Conservation (phyloP, 1,139 yeast species). For the Hyphopichia fennica region DNA sequence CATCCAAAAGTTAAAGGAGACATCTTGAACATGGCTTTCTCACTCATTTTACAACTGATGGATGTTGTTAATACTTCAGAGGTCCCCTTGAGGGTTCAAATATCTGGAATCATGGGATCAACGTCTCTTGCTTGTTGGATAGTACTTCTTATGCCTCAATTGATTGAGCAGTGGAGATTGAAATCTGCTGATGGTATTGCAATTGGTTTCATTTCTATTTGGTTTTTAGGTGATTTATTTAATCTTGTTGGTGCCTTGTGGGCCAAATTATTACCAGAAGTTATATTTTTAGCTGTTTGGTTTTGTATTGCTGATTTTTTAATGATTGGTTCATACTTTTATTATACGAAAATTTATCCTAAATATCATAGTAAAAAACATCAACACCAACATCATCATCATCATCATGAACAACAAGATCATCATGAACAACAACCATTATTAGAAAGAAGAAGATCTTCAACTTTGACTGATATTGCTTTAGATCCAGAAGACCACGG, state of each 20-base stretch:
- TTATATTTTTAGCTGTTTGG: conserved; percentile 70
- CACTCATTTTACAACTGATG: not conserved
- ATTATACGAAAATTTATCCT: conserved; percentile 49
- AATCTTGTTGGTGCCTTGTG: conserved; percentile 69
- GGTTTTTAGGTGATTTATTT: conserved; percentile 74
- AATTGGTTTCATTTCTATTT: conserved; percentile 62
- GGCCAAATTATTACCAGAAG: conserved; percentile 73
- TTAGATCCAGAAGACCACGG: conserved; percentile 45
- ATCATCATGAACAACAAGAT: conserved; percentile 10
- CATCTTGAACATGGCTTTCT: not conserved
- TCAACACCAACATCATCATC: conserved; percentile 10
- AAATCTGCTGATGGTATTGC: conserved; percentile 82
- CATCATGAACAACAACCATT: conserved; percentile 15
- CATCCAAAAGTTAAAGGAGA: no score
- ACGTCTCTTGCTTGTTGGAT: conserved; percentile 76
- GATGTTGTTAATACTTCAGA: not conserved
- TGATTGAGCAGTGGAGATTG: conserved; percentile 77
- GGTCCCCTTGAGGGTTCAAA: not conserved
- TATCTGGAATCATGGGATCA: conserved; percentile 69
- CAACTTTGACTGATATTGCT: conserved; percentile 46
- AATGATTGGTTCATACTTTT: conserved; percentile 61
- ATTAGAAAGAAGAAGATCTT: conserved; percentile 40
- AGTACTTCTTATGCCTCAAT: conserved; percentile 75
- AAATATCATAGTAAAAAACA: conserved; percentile 24
- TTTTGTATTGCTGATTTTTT: conserved; percentile 68